Base-by-base conservation (phyloP, 2,329 filamentous ascomycete species). In the Bipolaris sorokiniana region DNA sequence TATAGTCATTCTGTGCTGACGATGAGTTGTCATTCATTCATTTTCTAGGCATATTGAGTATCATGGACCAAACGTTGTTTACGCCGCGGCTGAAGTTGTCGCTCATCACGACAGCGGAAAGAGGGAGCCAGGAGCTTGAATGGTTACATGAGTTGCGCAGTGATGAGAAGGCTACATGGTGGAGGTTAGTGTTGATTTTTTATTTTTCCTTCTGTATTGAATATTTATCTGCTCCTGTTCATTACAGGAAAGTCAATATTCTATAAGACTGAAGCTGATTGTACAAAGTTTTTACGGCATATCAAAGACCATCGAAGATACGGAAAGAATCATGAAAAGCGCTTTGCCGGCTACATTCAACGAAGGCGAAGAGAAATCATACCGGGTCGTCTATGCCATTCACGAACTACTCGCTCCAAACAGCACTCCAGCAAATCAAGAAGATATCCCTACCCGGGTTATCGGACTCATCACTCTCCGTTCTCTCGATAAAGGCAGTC, bases 111-210 rank as follows among this genome's bases (percentile, higher is more conserved):
- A 67, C 56, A 33, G 66, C 66, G 10, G 70, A 71, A 22, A 54
- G 56, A 52, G 71, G 68, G 47, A 73, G 71, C 59, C 58, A 59
- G 18, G 74, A 76, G 48, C 48, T 76, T n/a, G 63, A 64, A n/a
- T 75, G 73, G 72, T 23, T 74, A n/a, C 72, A 76, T 50, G 59
- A 69, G 54, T 15, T 76, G 13, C 60, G 66, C 20, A 76, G 68
- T 42, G 53, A 76, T 49, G 63, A 70, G 51, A 59, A 72, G 23
- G 46, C 64, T 26, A 70, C 64, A 26, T 65, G 56, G 54, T 76
- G 73, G 72, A 76, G 71, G 74, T 72, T 68, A 56, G 38, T 48
- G 7, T 20, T 31, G 10, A 7, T 13, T n/a, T 10, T 11, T 22
- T 37, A 5, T 15, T 11, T 42, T 36, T 10, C 3, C 22, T 11